phyloP scores from a whole-genome alignment of 2,329 filamentous ascomycete species.

The Elsinoe australis region DNA sequence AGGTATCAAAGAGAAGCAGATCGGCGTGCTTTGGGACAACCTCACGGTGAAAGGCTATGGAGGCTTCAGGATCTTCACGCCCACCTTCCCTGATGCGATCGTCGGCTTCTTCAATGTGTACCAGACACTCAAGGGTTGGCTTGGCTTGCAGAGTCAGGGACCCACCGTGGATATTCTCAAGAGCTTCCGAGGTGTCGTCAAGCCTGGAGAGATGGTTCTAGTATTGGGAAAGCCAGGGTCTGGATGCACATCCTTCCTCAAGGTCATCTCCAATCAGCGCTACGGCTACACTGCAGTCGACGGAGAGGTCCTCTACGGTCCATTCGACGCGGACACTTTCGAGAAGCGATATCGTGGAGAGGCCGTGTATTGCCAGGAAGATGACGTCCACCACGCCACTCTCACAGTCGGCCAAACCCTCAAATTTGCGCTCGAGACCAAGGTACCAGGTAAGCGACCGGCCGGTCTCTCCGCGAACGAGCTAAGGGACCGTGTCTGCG shows the following conservation, averaged over 20 bases:
- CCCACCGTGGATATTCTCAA: conserved; percentile 58
- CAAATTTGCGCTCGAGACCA: conserved; percentile 75
- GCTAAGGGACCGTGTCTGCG: conserved; percentile 69
- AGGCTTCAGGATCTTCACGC: conserved; percentile 62
- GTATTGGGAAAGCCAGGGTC: conserved; percentile 69
- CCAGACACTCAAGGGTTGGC: conserved; percentile 49
- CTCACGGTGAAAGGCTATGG: conserved; percentile 70
- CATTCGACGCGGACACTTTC: conserved; percentile 64
- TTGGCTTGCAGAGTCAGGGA: conserved; percentile 7
- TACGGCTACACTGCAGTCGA: conserved; percentile 53
- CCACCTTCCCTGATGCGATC: conserved; percentile 72
- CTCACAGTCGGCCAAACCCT: conserved; percentile 83
- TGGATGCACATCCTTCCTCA: conserved; percentile 49
- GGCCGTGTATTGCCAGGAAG: conserved; percentile 78
- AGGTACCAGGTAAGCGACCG: conserved; percentile 73
- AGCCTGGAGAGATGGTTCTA: conserved; percentile 81
- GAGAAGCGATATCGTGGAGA: conserved; percentile 66
- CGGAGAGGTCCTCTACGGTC: conserved; percentile 71
- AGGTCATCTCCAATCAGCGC: conserved; percentile 48
- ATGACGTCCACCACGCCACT: conserved; percentile 77
- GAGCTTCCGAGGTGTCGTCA: conserved; percentile 57
- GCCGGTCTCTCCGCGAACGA: conserved; percentile 62
- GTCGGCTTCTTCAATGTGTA: conserved; percentile 69
- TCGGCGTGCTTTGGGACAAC: conserved; percentile 69
- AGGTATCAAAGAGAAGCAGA: conserved; percentile 72